Base-by-base conservation (phyloP, 495 filamentous ascomycete species). In the Hypoxylon lienhwacheense region DNA sequence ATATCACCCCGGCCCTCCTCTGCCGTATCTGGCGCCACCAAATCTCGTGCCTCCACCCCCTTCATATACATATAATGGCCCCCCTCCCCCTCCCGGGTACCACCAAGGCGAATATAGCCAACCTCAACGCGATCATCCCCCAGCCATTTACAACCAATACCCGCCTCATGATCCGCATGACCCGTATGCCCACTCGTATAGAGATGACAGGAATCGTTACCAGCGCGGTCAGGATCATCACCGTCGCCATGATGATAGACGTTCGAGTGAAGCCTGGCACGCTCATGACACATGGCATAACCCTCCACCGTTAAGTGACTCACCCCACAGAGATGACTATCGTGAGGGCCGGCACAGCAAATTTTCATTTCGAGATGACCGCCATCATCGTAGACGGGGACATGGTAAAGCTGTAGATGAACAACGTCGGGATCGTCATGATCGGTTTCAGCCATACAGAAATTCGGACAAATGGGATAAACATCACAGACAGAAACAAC, bases 21-120 rank as follows among this genome's bases (percentile, higher is more conserved):
- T 52, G 19, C 53, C 39, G 22, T 63, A 67, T 44, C 64, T 53
- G 11, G 59, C 66, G 7, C 66, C 57, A 53, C 50, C 53, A 0
- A 35, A 25, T 45, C 58, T 52, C 24, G 20, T 39, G 15, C 59
- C 47, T 25, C 55, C 61, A 22, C 53, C 61, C n/a, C 26, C 46
- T 20, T 42, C 57, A 12, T 58, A 57, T 39, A 51, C 39, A 47
- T 63, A 65, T 53, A 49, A 69, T 63, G 59, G 67, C n/a, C 35
- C 60, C 61, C 36, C 47, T 70, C 35, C 60, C 61, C 36, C 47
- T 70, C 31, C 67, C 55, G n/a, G 63, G 21, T 49, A 66, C 69
- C 14, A 21, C 64, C 17, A 57, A 71, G n/a, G 59, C 57, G 51
- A 48, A n/a, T 59, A 67, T 37, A 50, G 24, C n/a, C 49, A 36